phyloP scores from a whole-genome alignment of 2,329 filamentous ascomycete genomes.

The Xylariaceae sp. region DNA sequence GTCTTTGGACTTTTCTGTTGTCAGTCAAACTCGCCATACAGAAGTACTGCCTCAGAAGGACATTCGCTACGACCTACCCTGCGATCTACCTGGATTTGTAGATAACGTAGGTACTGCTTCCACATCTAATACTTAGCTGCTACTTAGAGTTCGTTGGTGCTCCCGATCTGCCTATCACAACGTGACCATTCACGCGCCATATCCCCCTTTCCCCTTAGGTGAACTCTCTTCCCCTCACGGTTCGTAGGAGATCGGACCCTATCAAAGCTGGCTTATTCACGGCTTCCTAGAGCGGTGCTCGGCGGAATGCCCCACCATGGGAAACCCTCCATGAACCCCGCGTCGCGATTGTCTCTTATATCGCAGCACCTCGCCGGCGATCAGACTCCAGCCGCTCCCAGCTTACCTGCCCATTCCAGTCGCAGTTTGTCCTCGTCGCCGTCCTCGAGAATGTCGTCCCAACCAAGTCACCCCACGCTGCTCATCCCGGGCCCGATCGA shows the following conservation, averaged over 20 bases:
- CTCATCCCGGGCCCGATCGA: conserved; percentile 98
- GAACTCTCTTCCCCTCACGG: conserved; percentile 14
- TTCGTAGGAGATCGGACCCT: conserved; percentile 4
- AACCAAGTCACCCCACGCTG: conserved; percentile 71
- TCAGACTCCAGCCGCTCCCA: conserved; percentile 29
- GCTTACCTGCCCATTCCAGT: conserved; percentile 32
- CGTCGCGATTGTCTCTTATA: conserved; percentile 39
- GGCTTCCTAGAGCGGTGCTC: conserved; percentile 36
- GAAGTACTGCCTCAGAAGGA: too few species aligned
- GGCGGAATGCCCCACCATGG: conserved; percentile 36
- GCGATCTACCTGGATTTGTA: too few species aligned
- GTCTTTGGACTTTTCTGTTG: neutral
- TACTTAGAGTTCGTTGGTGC: conserved; percentile 12
- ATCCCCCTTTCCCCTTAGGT: conserved; percentile 15
- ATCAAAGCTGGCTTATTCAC: conserved; percentile 34
- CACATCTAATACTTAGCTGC: neutral
- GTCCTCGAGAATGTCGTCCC: conserved; percentile 61
- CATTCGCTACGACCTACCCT: too few species aligned
- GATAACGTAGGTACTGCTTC: too few species aligned
- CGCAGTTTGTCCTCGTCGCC: conserved; percentile 40
- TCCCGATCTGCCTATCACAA: conserved; percentile 24
- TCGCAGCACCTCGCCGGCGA: conserved; percentile 38
- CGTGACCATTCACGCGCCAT: neutral
- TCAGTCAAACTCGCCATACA: too few species aligned
- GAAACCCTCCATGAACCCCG: conserved; percentile 35